Evolutionary conservation across 345 rosid genomes (phyloP).

Genomic region (Toxicodendron radicans): DNA sequence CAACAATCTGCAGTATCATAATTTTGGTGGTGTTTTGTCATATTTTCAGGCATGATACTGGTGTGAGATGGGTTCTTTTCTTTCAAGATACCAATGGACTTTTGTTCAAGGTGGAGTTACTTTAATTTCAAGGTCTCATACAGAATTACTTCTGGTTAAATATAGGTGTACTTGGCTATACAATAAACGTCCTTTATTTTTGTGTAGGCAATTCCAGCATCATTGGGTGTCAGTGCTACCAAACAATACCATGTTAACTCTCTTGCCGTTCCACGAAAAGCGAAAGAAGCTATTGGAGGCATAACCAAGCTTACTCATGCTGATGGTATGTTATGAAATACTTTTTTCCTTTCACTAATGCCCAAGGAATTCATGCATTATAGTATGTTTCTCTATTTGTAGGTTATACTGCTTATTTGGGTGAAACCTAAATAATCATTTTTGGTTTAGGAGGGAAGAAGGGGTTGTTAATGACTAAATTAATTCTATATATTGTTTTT

Average conservation of each 20-base stretch:
- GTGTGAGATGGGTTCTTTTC: constrained; percentile 85
- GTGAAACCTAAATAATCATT: too few species aligned
- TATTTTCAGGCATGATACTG: constrained; percentile 65
- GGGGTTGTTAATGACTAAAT: too few species aligned
- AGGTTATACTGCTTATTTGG: neutral
- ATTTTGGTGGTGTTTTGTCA: constrained; percentile 13
- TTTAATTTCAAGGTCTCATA: constrained; percentile 7
- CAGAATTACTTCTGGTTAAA: constrained; percentile 6
- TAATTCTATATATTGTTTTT: too few species aligned
- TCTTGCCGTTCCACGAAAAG: constrained; percentile 96
- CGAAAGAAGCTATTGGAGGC: constrained; percentile 98
- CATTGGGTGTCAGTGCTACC: constrained; percentile 86
- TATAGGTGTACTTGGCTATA: constrained; percentile 6
- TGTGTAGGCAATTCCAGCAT: constrained; percentile 86
- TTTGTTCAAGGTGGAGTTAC: constrained; percentile 73
- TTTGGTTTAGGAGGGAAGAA: too few species aligned
- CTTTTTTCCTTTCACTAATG: neutral
- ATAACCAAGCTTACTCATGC: constrained; percentile 81
- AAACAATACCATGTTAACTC: constrained; percentile 93
- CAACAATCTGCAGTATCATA: neutral
- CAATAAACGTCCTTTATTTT: constrained; percentile 4
- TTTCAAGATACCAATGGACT: constrained; percentile 99
- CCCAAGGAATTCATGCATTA: neutral
- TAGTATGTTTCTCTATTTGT: neutral
- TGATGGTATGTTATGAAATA: constrained; percentile 59